phyloP scores from a whole-genome alignment of 345 rosid genomes.

The Aquilaria malaccensis region DNA sequence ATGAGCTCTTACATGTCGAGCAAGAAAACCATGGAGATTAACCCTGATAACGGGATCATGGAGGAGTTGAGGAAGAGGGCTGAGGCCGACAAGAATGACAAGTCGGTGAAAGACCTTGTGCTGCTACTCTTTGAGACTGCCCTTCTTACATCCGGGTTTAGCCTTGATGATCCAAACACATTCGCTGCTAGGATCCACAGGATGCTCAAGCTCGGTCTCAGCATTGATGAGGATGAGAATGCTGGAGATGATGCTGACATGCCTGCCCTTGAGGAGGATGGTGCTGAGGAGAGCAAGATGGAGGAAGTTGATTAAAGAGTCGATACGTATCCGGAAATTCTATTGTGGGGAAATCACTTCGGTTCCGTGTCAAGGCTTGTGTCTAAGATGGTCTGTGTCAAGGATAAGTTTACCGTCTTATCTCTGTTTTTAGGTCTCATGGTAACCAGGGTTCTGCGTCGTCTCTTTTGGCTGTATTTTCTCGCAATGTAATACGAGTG shows the following conservation, averaged over 20 bases:
- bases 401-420: background rate
- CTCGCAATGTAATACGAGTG: too few relatives aligned
- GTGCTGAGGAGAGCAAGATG: conserved; percentile 91
- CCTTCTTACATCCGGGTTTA: conserved; percentile 73
- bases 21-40: conserved; percentile 89
- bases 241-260: conserved; percentile 57
- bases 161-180: conserved; percentile 84
- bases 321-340: too few relatives aligned
- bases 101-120: conserved; percentile 79
- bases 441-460: too few relatives aligned
- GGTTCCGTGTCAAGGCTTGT: background rate
- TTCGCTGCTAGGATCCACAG: conserved; percentile 76
- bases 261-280: conserved; percentile 77
- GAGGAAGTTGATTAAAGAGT: conserved; percentile 66
- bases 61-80: conserved; percentile 86
- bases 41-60: conserved; percentile 85
- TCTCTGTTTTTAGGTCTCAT: background rate
- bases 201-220: conserved; percentile 85
- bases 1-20: conserved; percentile 91
- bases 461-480: too few relatives aligned
- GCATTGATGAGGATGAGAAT: conserved; percentile 62
- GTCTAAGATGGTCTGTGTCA: too few relatives aligned
- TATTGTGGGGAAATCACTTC: too few relatives aligned
- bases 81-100: conserved; percentile 73
- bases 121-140: conserved; percentile 76